Evolutionary conservation across 306 rosid species (phyloP), one percentile per base, ranked within the genome.

Genomic region (Spatholobus suberectus): DNA sequence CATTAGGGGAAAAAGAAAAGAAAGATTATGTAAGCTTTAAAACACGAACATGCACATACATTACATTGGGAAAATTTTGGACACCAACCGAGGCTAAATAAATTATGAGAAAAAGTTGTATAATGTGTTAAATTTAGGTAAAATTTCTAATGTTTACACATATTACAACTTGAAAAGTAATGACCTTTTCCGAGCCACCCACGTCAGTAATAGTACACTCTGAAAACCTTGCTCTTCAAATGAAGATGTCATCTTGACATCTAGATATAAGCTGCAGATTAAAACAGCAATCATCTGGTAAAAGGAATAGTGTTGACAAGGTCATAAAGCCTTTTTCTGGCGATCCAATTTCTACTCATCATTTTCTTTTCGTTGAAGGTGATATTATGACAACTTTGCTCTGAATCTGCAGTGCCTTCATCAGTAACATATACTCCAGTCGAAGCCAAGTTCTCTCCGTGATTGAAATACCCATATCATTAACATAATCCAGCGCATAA

Each of bases 191-290:
- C 27, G 24, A 75, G 46, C 67, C 76, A 67, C 70, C 14, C 18
- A 3, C 73, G 67, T 54, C 51, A 75, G 26, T n/a, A 75, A 84
- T 6, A 27, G 13, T 38, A 85, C 51, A 65, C 57, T 44, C 20
- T 37, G 5, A 58, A 82, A 68, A 27, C 52, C 63, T 75, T 41
- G 49, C 70, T 83, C 76, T 81, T 54, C 81, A 71, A 70, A 70
- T 59, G 46, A 26, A 34, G 77, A 82, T 68, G 65, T 37, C 74
- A 43, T 40, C 81, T 52, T 46, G 54, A 44, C 51, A 54, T 26
- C 73, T 46, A 41, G 71, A 8, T n/a, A 77, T 70, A 65, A 24
- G 54, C 51, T 29, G 21, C 55, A 23, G 35, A 52, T 13, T 29
- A 21, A 65, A 75, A 67, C 59, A 58, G 6, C 66, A 73, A 44